A percentile compares a stretch with the other conserved stretches of the same genome.
Evolutionary conservation across 345 rosid genomes (phyloP).

Genomic region (Acer yangbiense): DNA sequence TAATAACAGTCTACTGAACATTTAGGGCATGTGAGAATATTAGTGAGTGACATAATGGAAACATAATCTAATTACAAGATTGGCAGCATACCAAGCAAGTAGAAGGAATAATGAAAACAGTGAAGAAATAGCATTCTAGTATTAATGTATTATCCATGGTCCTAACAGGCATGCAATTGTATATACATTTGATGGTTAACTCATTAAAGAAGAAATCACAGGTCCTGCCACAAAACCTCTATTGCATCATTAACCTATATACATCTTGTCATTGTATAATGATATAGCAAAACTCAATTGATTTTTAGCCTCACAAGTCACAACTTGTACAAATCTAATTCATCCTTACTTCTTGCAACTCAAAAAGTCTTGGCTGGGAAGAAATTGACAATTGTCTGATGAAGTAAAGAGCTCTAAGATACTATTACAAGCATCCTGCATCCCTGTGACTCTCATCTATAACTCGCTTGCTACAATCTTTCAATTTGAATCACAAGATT

Average conservation of each 20-base stretch:
- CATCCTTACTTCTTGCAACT: background rate
- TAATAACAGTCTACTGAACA: too few species aligned
- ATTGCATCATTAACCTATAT: background rate
- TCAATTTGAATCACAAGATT: background rate
- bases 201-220: background rate
- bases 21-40: too few species aligned
- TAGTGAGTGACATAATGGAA: too few species aligned
- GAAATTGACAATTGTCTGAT: background rate
- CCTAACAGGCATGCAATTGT: background rate
- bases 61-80: too few species aligned
- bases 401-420: background rate
- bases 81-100: too few species aligned
- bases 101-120: too few species aligned
- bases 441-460: background rate
- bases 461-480: background rate
- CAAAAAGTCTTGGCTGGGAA: background rate
- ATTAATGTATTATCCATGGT: background rate
- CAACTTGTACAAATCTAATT: background rate
- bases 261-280: background rate
- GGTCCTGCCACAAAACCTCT: background rate
- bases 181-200: background rate
- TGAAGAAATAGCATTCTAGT: too few species aligned
- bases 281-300: background rate
- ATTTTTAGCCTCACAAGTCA: background rate
- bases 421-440: background rate